These are phyloP conservation scores for Phytophthora pinifolia DNA, from an alignment of 352 stramenopile genomes.

Conservation along the genomic window DNA sequence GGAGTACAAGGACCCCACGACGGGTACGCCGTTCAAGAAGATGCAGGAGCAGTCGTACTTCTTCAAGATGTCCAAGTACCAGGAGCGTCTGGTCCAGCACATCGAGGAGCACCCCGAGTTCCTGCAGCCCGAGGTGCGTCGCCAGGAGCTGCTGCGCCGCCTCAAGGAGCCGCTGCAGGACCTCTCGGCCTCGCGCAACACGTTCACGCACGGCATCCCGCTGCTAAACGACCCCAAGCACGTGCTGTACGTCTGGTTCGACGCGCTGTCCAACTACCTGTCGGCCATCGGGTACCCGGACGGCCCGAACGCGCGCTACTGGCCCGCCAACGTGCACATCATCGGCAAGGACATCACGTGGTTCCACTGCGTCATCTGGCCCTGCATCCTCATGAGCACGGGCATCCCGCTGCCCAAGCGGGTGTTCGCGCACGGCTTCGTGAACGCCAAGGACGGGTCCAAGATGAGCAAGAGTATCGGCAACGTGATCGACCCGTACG, in stretches of 20 bases:
- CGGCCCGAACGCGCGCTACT: slow-evolving; percentile 71
- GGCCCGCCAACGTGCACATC: slow-evolving; percentile 84
- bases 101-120: slow-evolving; percentile 96
- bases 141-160: slow-evolving; percentile 94
- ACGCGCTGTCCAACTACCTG: slow-evolving; percentile 99
- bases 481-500: slow-evolving; percentile 97
- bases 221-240: slow-evolving; percentile 95
- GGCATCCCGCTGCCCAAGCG: slow-evolving; percentile 92
- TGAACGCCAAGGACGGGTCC: slow-evolving; percentile 96
- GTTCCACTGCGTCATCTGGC: slow-evolving; percentile 99
- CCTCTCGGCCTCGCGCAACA: slow-evolving; percentile 96
- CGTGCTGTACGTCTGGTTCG: slow-evolving; percentile 99
- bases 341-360: slow-evolving; percentile 99
- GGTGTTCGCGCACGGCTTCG: slow-evolving; percentile 98
- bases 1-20: slow-evolving; percentile 95
- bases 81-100: slow-evolving; percentile 93
- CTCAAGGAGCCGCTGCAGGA: slow-evolving; percentile 94
- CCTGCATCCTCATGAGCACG: slow-evolving; percentile 98
- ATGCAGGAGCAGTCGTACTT: slow-evolving; percentile 99
- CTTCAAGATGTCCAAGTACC: slow-evolving; percentile 99
- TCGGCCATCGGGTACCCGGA: slow-evolving; percentile 95
- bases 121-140: slow-evolving; percentile 94
- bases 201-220: slow-evolving; percentile 94
- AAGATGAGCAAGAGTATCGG: slow-evolving; percentile 99
- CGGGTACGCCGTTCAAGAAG: slow-evolving; percentile 94